These are phyloP conservation scores for Hygrophoropsis aurantiaca DNA, from an alignment of 768 basidiomycete species.

Conservation along the genomic window DNA sequence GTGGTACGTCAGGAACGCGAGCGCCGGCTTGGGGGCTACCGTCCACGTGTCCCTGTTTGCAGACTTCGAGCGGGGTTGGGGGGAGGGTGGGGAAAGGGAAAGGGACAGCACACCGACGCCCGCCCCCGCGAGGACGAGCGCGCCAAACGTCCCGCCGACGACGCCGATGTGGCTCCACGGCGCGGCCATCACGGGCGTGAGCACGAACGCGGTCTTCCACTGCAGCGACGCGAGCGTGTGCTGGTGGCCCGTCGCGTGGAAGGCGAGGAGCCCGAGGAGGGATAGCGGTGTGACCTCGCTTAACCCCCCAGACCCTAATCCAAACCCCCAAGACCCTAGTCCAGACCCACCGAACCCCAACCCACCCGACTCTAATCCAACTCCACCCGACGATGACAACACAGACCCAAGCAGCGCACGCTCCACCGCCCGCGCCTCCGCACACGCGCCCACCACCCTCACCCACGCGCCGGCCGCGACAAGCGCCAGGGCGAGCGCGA, in stretches of 20 bases:
- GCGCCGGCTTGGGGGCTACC: conserved; percentile 40
- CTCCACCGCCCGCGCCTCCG: conserved; percentile 59
- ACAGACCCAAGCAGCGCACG: too few species aligned
- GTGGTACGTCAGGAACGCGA: conserved; percentile 71
- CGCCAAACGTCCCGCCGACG: too few species aligned
- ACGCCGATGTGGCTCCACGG: too few species aligned
- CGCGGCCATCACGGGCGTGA: conserved; percentile 74
- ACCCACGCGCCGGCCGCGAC: conserved; percentile 73
- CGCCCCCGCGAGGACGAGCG: neutral
- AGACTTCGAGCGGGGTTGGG: conserved; percentile 24
- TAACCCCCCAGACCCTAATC: too few species aligned
- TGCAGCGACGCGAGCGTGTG: conserved; percentile 86
- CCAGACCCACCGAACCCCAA: too few species aligned
- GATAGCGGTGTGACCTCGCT: conserved; percentile 76
- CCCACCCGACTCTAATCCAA: conserved; percentile 62
- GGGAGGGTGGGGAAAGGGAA: conserved; percentile 58
- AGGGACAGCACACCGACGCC: conserved; percentile 39
- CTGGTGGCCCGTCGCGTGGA: conserved; percentile 92
- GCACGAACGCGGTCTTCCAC: conserved; percentile 92
- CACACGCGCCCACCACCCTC: conserved; percentile 79
- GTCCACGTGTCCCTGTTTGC: too few species aligned
- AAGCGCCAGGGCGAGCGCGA: conserved; percentile 64
- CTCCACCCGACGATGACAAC: conserved; percentile 49
- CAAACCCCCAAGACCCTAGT: too few species aligned
- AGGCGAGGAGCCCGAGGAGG: conserved; percentile 72